A percentile compares a stretch with the other conserved stretches of the same genome.
phyloP scores from a whole-genome alignment of 257 asterid species.

The Apocynum venetum region DNA sequence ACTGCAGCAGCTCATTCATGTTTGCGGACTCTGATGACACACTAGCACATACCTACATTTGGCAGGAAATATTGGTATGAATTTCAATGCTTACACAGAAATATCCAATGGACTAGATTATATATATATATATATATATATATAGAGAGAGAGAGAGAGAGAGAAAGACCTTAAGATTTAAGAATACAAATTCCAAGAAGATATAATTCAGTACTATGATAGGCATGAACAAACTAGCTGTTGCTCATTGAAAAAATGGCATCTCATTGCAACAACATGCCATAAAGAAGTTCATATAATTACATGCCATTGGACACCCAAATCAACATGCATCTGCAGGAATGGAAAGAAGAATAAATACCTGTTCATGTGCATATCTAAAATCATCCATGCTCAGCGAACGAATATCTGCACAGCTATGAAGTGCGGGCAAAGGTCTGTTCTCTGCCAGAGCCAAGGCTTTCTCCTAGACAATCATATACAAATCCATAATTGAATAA shows the following conservation, averaged over 20 bases:
- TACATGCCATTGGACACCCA: neutral
- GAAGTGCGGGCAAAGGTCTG: constrained; percentile 62
- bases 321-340: neutral
- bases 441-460: constrained; percentile 74
- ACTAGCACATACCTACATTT: constrained; percentile 63
- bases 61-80: neutral
- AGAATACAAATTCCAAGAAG: neutral
- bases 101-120: neutral
- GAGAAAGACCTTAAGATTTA: neutral
- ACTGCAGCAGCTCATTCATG: constrained; percentile 73
- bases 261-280: neutral
- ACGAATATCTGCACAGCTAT: constrained; percentile 74
- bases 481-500: too few species aligned
- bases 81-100: neutral
- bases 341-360: constrained; percentile 12
- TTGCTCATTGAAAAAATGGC: neutral
- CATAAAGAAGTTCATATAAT: neutral
- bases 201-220: neutral
- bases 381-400: constrained; percentile 73
- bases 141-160: too few species aligned
- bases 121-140: neutral
- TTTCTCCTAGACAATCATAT: constrained; percentile 49
- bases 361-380: constrained; percentile 78
- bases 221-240: neutral
- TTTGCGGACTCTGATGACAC: constrained; percentile 73